These are phyloP conservation scores for Lumnitzera racemosa DNA, from an alignment of 345 rosid species.

Conservation along the genomic window DNA sequence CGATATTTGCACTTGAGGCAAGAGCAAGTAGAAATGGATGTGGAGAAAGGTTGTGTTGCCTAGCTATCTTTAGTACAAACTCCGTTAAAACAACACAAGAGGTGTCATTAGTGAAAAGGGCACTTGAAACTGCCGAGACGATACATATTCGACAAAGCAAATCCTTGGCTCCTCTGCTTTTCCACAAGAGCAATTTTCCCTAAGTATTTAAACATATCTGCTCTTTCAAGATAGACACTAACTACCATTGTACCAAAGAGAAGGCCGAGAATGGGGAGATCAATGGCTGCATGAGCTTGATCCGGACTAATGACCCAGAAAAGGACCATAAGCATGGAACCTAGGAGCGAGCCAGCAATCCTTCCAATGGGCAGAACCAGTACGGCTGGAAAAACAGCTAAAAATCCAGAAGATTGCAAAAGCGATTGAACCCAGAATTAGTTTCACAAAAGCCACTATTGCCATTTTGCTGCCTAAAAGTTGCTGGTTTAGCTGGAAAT, in stretches of 20 bases:
- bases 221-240: slow-evolving; percentile 69
- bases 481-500: no score
- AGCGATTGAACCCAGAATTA: slow-evolving; percentile 59
- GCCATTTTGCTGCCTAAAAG: slow-evolving; percentile 26
- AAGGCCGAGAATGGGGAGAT: slow-evolving; percentile 78
- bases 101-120: slow-evolving; percentile 80
- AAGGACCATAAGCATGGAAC: slow-evolving; percentile 83
- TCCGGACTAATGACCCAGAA: slow-evolving; percentile 67
- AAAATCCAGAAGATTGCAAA: slow-evolving; percentile 68
- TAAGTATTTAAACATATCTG: slow-evolving; percentile 70
- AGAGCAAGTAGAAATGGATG: slow-evolving; percentile 73
- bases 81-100: slow-evolving; percentile 76
- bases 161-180: slow-evolving; percentile 67
- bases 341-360: slow-evolving; percentile 80
- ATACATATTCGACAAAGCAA: slow-evolving; percentile 59
- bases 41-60: slow-evolving; percentile 75
- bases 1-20: slow-evolving; percentile 83
- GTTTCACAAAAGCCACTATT: slow-evolving; percentile 41
- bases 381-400: slow-evolving; percentile 86
- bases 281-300: slow-evolving; percentile 73
- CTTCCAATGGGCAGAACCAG: slow-evolving; percentile 77
- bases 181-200: slow-evolving; percentile 64
- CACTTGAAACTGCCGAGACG: slow-evolving; percentile 72
- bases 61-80: slow-evolving; percentile 69
- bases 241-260: slow-evolving; percentile 91